These are phyloP conservation scores for Leucocoprinus birnbaumii DNA, from an alignment of 768 basidiomycete genomes.

Conservation along the genomic window DNA sequence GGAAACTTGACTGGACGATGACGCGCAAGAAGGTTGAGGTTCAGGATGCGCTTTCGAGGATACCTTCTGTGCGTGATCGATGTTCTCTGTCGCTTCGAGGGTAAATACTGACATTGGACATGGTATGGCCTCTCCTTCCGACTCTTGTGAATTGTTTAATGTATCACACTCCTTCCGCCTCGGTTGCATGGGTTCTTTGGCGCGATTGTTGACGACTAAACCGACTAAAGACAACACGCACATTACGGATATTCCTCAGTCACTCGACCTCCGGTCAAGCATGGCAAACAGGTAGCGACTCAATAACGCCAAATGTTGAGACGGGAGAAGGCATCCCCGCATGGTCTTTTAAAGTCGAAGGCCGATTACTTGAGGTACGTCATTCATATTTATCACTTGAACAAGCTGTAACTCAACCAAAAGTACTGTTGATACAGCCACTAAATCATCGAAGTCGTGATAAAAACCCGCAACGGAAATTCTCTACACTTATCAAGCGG, in stretches of 20 bases:
- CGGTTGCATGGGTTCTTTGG: neutral
- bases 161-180: neutral
- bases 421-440: slow-evolving; percentile 33
- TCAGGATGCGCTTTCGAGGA: slow-evolving; percentile 80
- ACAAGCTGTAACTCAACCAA: neutral
- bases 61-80: slow-evolving; percentile 54
- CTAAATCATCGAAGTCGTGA: slow-evolving; percentile 65
- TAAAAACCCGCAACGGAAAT: slow-evolving; percentile 64
- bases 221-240: slow-evolving; percentile 68
- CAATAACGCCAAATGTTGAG: slow-evolving; percentile 54
- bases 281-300: slow-evolving; percentile 70
- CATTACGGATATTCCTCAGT: slow-evolving; percentile 81
- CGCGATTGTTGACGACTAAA: neutral
- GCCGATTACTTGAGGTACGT: slow-evolving; percentile 77
- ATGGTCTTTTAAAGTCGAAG: slow-evolving; percentile 87
- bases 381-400: neutral
- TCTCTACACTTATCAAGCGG: slow-evolving; percentile 81
- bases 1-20: slow-evolving; percentile 94
- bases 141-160: neutral
- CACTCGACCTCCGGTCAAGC: slow-evolving; percentile 83
- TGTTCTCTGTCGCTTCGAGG: neutral
- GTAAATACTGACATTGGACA: no score
- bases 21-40: slow-evolving; percentile 87
- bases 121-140: neutral
- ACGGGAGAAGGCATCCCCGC: slow-evolving; percentile 89